Evolutionary conservation across 2,329 filamentous ascomycete species (phyloP).

Genomic region (Ophiostoma angusticollis): DNA sequence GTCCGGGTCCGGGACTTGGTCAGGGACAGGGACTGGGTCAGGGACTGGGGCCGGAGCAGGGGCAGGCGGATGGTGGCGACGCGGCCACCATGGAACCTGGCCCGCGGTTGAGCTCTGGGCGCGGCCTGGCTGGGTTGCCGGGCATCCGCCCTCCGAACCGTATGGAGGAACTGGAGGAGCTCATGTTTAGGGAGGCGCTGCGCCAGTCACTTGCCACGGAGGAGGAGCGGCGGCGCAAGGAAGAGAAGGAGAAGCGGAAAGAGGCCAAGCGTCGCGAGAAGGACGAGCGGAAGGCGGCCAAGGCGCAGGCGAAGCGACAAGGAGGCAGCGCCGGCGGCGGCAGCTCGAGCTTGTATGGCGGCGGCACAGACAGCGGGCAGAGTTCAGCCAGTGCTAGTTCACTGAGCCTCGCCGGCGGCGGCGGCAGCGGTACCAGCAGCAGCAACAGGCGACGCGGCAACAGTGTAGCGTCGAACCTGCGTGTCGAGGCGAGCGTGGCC

Average conservation of each 20-base stretch:
- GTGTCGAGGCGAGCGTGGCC: conserved; percentile 41
- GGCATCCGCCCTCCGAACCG: conserved; percentile 31
- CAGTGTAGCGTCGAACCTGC: conserved; percentile 45
- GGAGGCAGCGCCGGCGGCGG: not conserved
- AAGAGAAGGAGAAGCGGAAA: conserved; percentile 68
- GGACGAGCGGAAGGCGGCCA: conserved; percentile 65
- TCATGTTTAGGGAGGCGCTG: conserved; percentile 98
- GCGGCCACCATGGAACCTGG: conserved; percentile 23
- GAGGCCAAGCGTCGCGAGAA: conserved; percentile 78
- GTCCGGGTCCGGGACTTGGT: conserved; percentile 18
- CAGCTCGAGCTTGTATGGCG: conserved; percentile 29
- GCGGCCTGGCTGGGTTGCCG: conserved; percentile 10
- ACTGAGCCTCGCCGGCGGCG: conserved; percentile 45
- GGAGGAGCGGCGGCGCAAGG: conserved; percentile 78
- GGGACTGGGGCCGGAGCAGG: no score
- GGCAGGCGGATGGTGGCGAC: conserved; percentile 14
- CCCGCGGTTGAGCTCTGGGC: conserved; percentile 20
- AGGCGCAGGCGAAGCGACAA: conserved; percentile 38
- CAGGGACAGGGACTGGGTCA: conserved; percentile 14
- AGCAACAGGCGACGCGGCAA: conserved; percentile 44
- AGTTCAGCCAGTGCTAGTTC: conserved; percentile 50
- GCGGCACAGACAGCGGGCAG: conserved; percentile 24
- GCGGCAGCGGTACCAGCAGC: conserved; percentile 46
- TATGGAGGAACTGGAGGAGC: conserved; percentile 83
- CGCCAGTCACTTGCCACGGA: conserved; percentile 81